A percentile compares a stretch with the other conserved stretches of the same genome.
These are phyloP conservation scores for Ceriops decandra DNA, from an alignment of 345 rosid genomes.

Conservation along the genomic window DNA sequence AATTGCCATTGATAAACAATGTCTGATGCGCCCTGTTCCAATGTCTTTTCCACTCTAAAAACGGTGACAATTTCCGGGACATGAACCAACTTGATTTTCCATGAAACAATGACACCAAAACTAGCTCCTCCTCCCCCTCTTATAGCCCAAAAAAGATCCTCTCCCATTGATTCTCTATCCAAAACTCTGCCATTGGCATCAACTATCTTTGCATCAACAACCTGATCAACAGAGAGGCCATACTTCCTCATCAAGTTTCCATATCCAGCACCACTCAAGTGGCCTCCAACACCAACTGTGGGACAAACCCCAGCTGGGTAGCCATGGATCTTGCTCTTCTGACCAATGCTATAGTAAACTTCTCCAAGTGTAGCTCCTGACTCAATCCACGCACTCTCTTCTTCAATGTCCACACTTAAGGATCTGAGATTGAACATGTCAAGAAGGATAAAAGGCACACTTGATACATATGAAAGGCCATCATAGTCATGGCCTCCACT, in stretches of 20 bases:
- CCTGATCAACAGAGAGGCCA: constrained; percentile 9
- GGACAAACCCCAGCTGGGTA: constrained; percentile 16
- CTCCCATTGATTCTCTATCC: constrained; percentile 7
- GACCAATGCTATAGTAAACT: constrained; percentile 1
- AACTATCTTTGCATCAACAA: constrained; percentile 9
- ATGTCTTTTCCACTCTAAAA: constrained; percentile 8
- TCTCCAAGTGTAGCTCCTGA: constrained; percentile 11
- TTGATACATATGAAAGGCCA: constrained; percentile 1
- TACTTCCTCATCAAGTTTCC: constrained; percentile 16
- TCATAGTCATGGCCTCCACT: constrained; percentile 12
- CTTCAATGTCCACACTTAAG: neutral
- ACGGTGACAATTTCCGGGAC: constrained; percentile 10
- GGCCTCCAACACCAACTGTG: constrained; percentile 16
- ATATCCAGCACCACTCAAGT: constrained; percentile 13
- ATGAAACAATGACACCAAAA: constrained; percentile 11
- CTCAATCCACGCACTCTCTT: constrained; percentile 3
- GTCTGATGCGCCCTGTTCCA: constrained; percentile 14
- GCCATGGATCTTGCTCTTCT: constrained; percentile 6
- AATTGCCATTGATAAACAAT: constrained; percentile 41
- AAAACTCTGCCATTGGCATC: constrained; percentile 7
- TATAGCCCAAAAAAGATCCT: constrained; percentile 1
- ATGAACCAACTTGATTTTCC: constrained; percentile 8
- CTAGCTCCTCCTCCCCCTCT: constrained; percentile 11
- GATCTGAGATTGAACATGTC: constrained; percentile 8
- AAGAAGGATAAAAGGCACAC: constrained; percentile 4